These are phyloP conservation scores for Ascoidea asiatica DNA, from an alignment of 805 yeast genomes.

Conservation along the genomic window DNA sequence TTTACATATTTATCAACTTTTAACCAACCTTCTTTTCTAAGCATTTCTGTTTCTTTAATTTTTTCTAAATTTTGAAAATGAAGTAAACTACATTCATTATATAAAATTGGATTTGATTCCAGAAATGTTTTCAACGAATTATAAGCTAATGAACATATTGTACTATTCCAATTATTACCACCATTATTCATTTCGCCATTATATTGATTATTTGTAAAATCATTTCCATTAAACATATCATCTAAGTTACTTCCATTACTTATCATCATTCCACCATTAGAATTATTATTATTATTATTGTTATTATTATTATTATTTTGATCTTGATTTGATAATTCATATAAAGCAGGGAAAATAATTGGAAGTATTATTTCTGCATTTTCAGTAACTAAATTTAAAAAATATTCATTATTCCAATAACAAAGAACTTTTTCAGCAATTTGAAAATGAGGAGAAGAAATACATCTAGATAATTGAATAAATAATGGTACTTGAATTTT, in stretches of 20 bases:
- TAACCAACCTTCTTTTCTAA: constrained; percentile 60
- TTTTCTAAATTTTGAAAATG: constrained; percentile 73
- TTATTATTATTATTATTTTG: too few species aligned
- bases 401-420: constrained; percentile 91
- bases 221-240: constrained; percentile 13
- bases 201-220: constrained; percentile 10
- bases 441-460: constrained; percentile 91
- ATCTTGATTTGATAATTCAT: constrained; percentile 50
- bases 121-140: constrained; percentile 83
- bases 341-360: constrained; percentile 78
- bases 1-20: constrained; percentile 47
- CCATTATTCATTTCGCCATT: constrained; percentile 11
- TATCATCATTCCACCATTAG: not conserved
- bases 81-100: constrained; percentile 83
- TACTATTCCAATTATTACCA: constrained; percentile 71
- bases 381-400: constrained; percentile 79
- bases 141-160: constrained; percentile 82
- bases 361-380: constrained; percentile 88
- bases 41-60: constrained; percentile 47
- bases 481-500: constrained; percentile 88
- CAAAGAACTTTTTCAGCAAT: constrained; percentile 91
- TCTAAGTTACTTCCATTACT: constrained; percentile 3
- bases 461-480: constrained; percentile 88
- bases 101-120: constrained; percentile 83
- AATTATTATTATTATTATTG: too few species aligned